Evolutionary conservation across 352 stramenopile species (phyloP), one percentile per base, ranked within the genome.

Genomic region (Thalassiosira mediterranea): DNA sequence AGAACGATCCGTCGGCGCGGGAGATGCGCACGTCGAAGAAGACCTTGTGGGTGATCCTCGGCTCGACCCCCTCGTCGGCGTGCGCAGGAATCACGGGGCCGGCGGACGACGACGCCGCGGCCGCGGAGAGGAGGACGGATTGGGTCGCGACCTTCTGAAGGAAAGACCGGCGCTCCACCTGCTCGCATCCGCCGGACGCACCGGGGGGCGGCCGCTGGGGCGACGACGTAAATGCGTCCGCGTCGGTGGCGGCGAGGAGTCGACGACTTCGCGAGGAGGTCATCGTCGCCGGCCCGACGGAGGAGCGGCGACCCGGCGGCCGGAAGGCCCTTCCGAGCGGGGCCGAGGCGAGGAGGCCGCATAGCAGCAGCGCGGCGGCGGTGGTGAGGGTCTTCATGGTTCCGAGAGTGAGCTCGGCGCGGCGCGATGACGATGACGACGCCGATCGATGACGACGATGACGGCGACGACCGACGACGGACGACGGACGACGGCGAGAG

Each of bases 11-110:
- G 81, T 93, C 88, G 15, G 69, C 28, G 23, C 88, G 71, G 8
- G 85, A 84, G 17, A 93, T 84, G 31, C 88, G 68, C 26, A 93
- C 72, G 53, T 93, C 76, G 21, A 93, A 79, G 26, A 76, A 86
- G 15, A 93, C 76, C 48, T 88, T 90, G 49, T 91, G 52, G 1
- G 88, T 93, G 7, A 92, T 73, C 51, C 48, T 46, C 48, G 75
- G 69, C 31, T 46, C 34, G 34, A 13, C 34, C 34, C 34, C 34
- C 7, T 7, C 34, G 34, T 42, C 34, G 34, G 34, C 34, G 5
- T 4, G 46, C 8, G 57, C 38, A 3, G 25, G 51, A 13, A 23
- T 34, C 15, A 34, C 15, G 49, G 49, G 15, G 1, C 11, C 51
- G 21, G 7, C 46, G 7, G 5, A 5, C 5, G 4, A 66, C 40